Evolutionary conservation across 768 basidiomycete species (phyloP).

Genomic region (Favolaschia claudopus): DNA sequence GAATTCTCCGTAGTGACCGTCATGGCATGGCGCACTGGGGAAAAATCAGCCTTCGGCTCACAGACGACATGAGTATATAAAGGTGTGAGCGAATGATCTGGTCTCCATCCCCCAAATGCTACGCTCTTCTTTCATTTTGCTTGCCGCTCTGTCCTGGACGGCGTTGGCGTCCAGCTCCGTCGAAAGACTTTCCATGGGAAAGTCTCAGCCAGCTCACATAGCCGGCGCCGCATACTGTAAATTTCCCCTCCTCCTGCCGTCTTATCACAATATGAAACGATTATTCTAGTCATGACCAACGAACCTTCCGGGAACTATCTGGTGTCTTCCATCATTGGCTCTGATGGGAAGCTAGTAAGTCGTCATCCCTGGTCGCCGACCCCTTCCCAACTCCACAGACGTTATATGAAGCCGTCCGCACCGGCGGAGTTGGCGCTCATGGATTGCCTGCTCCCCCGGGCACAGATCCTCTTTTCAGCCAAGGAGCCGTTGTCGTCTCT

Average conservation of each 20-base stretch:
- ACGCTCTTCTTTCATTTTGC: background rate
- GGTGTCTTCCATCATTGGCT: constrained; percentile 37
- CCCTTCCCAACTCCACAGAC: constrained; percentile 12
- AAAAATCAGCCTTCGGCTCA: too few relatives aligned
- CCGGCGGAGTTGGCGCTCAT: constrained; percentile 30
- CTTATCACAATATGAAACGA: background rate
- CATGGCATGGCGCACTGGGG: too few relatives aligned
- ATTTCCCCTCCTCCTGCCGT: background rate
- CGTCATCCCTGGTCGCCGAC: background rate
- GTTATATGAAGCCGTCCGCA: constrained; percentile 20
- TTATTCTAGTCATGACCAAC: constrained; percentile 44
- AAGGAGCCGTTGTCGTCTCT: constrained; percentile 32
- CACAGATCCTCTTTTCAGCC: constrained; percentile 37
- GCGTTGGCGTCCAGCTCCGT: background rate
- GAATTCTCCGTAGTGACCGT: too few relatives aligned
- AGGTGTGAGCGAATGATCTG: too few relatives aligned
- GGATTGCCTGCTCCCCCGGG: constrained; percentile 25
- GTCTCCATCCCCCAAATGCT: too few relatives aligned
- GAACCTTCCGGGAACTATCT: constrained; percentile 44
- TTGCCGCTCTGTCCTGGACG: background rate
- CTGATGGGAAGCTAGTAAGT: constrained; percentile 40
- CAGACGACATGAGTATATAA: too few relatives aligned
- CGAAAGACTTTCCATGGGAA: background rate
- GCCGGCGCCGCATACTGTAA: constrained; percentile 24
- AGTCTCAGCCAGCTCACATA: background rate